phyloP scores from a whole-genome alignment of 176 grass and related monocot genomes.

The Aechmea fasciata region DNA sequence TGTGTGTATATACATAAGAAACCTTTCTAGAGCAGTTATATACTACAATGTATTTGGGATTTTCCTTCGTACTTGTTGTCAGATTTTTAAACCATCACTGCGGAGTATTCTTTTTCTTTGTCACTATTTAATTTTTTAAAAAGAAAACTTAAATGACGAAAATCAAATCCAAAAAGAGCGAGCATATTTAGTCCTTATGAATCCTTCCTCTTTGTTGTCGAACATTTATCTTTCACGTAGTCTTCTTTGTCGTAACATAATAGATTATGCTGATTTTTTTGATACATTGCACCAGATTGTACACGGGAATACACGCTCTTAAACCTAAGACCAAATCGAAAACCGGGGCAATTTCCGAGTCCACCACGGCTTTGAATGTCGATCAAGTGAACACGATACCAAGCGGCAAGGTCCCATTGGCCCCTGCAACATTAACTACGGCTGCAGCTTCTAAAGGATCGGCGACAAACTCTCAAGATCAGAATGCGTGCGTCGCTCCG shows the following conservation, averaged over 20 bases:
- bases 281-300: conserved; percentile 31
- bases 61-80: too few relatives aligned
- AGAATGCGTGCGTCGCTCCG: conserved; percentile 31
- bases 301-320: conserved; percentile 72
- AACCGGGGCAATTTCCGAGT: conserved; percentile 60
- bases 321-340: conserved; percentile 64
- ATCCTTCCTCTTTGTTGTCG: background rate
- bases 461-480: conserved; percentile 42
- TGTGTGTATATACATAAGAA: background rate
- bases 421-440: conserved; percentile 21
- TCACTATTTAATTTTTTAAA: too few relatives aligned
- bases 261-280: background rate
- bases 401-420: conserved; percentile 27
- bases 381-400: conserved; percentile 33
- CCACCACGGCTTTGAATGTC: conserved; percentile 52
- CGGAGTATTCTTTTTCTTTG: too few relatives aligned
- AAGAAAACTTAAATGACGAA: too few relatives aligned
- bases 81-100: too few relatives aligned
- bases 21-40: too few relatives aligned
- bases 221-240: background rate
- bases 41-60: too few relatives aligned
- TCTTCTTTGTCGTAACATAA: background rate
- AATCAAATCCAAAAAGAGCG: too few relatives aligned
- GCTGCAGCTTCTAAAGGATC: conserved; percentile 34
- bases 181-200: background rate